These are phyloP conservation scores for Umbelopsis ramanniana DNA, from an alignment of 192 early-diverging fungal species.

Conservation along the genomic window DNA sequence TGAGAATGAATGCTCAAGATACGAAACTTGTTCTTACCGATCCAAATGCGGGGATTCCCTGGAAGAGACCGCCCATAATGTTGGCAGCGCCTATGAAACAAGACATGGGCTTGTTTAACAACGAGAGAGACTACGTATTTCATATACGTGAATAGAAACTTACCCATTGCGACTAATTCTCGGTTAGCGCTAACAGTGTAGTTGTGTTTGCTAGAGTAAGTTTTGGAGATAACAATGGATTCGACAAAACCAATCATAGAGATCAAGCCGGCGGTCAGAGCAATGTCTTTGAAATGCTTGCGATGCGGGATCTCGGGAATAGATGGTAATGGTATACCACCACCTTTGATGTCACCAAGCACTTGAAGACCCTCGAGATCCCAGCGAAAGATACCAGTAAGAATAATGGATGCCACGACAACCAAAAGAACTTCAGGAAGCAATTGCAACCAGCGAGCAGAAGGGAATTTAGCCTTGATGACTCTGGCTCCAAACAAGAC, in stretches of 20 bases:
- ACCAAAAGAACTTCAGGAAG: slow-evolving; percentile 92
- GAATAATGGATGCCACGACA: slow-evolving; percentile 74
- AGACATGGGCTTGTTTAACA: neutral
- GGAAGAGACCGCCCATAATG: slow-evolving; percentile 79
- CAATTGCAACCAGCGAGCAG: slow-evolving; percentile 62
- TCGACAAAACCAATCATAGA: slow-evolving; percentile 98
- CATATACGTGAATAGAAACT: neutral
- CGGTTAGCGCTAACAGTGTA: slow-evolving; percentile 94
- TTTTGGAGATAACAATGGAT: slow-evolving; percentile 92
- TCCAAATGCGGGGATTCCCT: slow-evolving; percentile 45
- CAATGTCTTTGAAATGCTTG: slow-evolving; percentile 65
- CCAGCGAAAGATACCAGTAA: slow-evolving; percentile 71
- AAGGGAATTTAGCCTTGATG: slow-evolving; percentile 55
- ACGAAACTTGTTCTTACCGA: slow-evolving; percentile 23
- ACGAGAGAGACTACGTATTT: neutral
- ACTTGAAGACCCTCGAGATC: slow-evolving; percentile 73
- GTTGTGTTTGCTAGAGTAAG: slow-evolving; percentile 89
- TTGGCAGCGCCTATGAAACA: slow-evolving; percentile 74
- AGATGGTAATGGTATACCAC: slow-evolving; percentile 62
- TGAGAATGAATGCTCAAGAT: neutral
- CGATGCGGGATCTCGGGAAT: slow-evolving; percentile 65
- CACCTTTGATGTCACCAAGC: slow-evolving; percentile 76
- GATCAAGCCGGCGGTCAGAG: slow-evolving; percentile 86
- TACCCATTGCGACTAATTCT: slow-evolving; percentile 87
- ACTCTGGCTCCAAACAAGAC: slow-evolving; percentile 67